Base-by-base conservation (phyloP, 495 filamentous ascomycete genomes). In the Penicillium egyptiacum region DNA sequence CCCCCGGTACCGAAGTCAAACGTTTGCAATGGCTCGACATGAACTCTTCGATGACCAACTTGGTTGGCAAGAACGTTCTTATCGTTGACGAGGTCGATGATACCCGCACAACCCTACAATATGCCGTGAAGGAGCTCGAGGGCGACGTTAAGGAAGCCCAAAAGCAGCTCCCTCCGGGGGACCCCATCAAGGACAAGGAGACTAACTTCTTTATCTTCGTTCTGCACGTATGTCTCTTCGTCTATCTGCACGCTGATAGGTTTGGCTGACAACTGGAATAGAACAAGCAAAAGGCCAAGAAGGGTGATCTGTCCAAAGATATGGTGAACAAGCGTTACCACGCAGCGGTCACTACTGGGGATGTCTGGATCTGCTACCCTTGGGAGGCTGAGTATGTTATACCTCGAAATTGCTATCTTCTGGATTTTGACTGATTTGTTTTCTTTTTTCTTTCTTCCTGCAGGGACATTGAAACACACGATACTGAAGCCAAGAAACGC, bases 21-120 rank as follows among this genome's bases (percentile, higher is more conserved):
- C 88, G 95, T 61, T 98, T 95, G 35, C 94, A 99, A 80, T 99
- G 94, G 94, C 83, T 99, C 42, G 94, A 99, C 72, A 79, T 99
- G 57, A 86, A 82, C 65, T 88, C 87, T 41, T 80, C 98, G 69
- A 97, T 96, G 84, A 81, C 86, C 69, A 94, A 90, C 75, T 73
- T 99, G 66, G 88, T 99, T 57, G 94, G 94, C 68, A 96, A 96
- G 85, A 91, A 92, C 71, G 89, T 99, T 53, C 81, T 99, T 46
- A 99, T 99, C 59, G 95, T 99, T 6, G 94, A 99, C 66, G 94
- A 99, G 81, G 94, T 99, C 11, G 94, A 99, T 71, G 94, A 99
- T 72, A 98, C 94, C 28, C 84, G 94, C 61, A 99, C 94, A 14
- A 99, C 94, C 5, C 80, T 99, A 48, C 91, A 98, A 72, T 99